These are phyloP conservation scores for Cladophialophora chaetospira DNA, from an alignment of 2,329 filamentous ascomycete genomes.

Conservation along the genomic window DNA sequence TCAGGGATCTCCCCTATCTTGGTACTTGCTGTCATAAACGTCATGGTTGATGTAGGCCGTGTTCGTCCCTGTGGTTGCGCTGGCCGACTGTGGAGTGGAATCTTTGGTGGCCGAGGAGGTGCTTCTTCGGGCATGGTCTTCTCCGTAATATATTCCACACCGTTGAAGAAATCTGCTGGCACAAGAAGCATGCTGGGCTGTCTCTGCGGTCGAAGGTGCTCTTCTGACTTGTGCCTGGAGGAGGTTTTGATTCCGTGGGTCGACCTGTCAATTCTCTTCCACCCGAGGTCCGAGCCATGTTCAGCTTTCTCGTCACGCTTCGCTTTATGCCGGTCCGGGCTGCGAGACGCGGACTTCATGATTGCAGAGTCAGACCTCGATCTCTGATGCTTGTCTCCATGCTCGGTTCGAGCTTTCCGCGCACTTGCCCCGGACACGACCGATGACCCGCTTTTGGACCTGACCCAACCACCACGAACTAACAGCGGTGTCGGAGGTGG, in stretches of 20 bases:
- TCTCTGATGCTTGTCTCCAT: conserved; percentile 11
- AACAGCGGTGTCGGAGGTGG: conserved; percentile 23
- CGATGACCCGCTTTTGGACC: conserved; percentile 30
- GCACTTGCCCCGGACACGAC: conserved; percentile 24
- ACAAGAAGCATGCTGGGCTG: conserved; percentile 30
- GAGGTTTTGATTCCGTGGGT: background rate
- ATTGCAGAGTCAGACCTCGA: conserved; percentile 16
- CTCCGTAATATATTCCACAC: background rate
- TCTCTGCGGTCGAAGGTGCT: conserved; percentile 7
- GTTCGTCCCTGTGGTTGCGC: background rate
- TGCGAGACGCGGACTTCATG: background rate
- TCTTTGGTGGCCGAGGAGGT: conserved; percentile 20
- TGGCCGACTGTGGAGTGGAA: conserved; percentile 19
- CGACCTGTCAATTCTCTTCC: background rate
- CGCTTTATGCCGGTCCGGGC: background rate
- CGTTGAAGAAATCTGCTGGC: conserved; percentile 26
- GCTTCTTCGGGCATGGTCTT: background rate
- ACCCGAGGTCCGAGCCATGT: background rate
- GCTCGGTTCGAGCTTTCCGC: conserved; percentile 11
- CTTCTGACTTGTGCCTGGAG: background rate
- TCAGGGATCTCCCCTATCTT: conserved; percentile 62
- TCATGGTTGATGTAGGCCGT: conserved; percentile 31
- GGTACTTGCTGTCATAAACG: conserved; percentile 67
- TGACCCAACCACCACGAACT: conserved; percentile 30
- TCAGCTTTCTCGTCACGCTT: background rate